Evolutionary conservation across 805 yeast genomes (phyloP).

Genomic region (Ogataea glucozyma): DNA sequence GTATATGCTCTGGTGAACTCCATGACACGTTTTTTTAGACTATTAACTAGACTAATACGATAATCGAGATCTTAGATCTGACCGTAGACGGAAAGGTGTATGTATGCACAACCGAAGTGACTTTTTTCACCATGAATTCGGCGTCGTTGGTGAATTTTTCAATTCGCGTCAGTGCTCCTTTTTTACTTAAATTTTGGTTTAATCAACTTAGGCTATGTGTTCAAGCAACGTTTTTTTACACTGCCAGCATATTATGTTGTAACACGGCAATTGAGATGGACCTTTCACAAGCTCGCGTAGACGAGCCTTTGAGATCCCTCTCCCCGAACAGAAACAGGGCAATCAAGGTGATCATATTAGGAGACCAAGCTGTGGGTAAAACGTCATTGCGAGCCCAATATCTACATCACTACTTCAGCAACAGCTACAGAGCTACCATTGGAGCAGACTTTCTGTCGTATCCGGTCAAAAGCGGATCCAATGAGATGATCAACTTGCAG

Average conservation of each 20-base stretch:
- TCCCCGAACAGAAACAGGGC: constrained; percentile 11
- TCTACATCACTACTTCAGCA: constrained; percentile 54
- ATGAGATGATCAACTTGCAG: constrained; percentile 45
- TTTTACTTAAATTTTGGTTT: too few relatives aligned
- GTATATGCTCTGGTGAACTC: too few relatives aligned
- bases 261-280: background rate
- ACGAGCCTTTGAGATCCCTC: background rate
- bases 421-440: constrained; percentile 57
- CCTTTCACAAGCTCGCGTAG: background rate
- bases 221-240: too few relatives aligned
- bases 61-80: background rate
- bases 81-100: background rate
- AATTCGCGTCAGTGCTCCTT: too few relatives aligned
- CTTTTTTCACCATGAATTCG: too few relatives aligned
- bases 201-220: too few relatives aligned
- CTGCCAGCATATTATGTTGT: too few relatives aligned
- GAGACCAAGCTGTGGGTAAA: constrained; percentile 62
- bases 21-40: background rate
- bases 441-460: constrained; percentile 60
- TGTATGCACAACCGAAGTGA: background rate
- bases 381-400: constrained; percentile 57
- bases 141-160: constrained; percentile 1
- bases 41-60: background rate
- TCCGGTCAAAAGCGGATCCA: constrained; percentile 25
- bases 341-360: constrained; percentile 53